phyloP scores from a whole-genome alignment of 1,284 basidiomycete species.

The Ustilago bromivora region DNA sequence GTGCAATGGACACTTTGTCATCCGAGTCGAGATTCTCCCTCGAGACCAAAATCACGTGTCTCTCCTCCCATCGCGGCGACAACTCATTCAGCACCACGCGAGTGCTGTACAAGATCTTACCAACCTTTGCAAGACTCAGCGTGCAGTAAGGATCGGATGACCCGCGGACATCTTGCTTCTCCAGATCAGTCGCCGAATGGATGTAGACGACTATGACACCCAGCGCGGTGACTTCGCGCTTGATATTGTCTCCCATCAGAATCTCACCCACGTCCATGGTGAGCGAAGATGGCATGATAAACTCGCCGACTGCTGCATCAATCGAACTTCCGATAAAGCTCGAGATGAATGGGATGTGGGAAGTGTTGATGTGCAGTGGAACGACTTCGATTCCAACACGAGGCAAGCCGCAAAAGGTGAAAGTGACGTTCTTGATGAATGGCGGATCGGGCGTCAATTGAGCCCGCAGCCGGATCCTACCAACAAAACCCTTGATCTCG shows the following conservation, averaged over 20 bases:
- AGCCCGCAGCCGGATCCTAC: conserved; percentile 36
- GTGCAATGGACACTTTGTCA: conserved; percentile 59
- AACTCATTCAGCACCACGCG: conserved; percentile 55
- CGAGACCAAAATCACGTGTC: conserved; percentile 46
- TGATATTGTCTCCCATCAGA: conserved; percentile 58
- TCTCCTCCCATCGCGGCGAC: conserved; percentile 56
- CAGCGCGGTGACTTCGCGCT: conserved; percentile 54
- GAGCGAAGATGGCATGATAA: conserved; percentile 53
- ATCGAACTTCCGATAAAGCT: conserved; percentile 58
- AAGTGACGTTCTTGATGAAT: conserved; percentile 54
- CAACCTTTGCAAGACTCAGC: conserved; percentile 39
- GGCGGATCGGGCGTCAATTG: conserved; percentile 57
- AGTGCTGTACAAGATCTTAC: conserved; percentile 53
- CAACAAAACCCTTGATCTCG: conserved; percentile 57
- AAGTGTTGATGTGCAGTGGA: conserved; percentile 49
- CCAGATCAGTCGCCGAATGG: conserved; percentile 51
- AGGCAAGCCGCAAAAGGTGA: conserved; percentile 55
- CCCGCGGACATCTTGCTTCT: conserved; percentile 52
- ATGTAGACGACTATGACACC: conserved; percentile 54
- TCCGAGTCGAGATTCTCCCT: conserved; percentile 49
- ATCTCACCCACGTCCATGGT: conserved; percentile 58
- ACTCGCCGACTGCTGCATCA: conserved; percentile 54
- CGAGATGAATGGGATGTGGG: conserved; percentile 50
- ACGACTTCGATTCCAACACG: conserved; percentile 51
- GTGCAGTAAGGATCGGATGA: conserved; percentile 58